phyloP scores from a whole-genome alignment of 1,139 yeast species.

The Candida labiduridarum region DNA sequence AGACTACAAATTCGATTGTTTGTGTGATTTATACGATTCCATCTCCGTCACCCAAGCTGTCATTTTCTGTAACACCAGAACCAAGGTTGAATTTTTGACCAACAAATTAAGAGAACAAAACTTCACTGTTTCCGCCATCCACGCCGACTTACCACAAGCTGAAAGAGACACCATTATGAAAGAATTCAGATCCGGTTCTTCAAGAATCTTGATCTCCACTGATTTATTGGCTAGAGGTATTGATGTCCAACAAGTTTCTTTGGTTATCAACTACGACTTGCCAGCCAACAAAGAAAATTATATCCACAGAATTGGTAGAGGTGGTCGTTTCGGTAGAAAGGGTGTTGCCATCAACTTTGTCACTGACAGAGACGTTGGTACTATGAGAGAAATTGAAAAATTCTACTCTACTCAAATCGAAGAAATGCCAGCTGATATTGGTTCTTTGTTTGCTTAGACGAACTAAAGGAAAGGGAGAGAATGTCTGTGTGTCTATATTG shows the following conservation, averaged over 20 bases:
- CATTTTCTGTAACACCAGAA: conserved; percentile 98
- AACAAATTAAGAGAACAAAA: conserved; percentile 81
- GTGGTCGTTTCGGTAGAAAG: conserved; percentile 99
- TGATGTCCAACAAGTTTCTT: conserved; percentile 98
- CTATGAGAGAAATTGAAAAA: conserved; percentile 96
- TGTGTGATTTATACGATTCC: conserved; percentile 96
- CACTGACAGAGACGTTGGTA: conserved; percentile 86
- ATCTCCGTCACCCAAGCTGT: conserved; percentile 98
- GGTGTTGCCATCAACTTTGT: conserved; percentile 99
- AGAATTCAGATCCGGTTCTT: conserved; percentile 98
- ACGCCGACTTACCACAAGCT: conserved; percentile 94
- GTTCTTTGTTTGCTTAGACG: conserved; percentile 66
- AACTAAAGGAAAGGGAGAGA: conserved; percentile 2
- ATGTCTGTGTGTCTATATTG: conserved; percentile 1
- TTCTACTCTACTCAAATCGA: conserved; percentile 98
- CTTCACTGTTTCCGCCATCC: conserved; percentile 96
- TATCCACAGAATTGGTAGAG: conserved; percentile 99
- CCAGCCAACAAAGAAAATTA: conserved; percentile 98
- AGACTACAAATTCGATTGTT: conserved; percentile 91
- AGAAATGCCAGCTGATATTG: conserved; percentile 96
- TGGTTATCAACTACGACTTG: conserved; percentile 96
- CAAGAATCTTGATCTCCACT: conserved; percentile 95
- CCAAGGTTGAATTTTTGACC: conserved; percentile 94
- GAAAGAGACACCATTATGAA: conserved; percentile 98
- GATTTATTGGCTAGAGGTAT: conserved; percentile 99